phyloP scores from a whole-genome alignment of 345 rosid genomes.

The Brassica napus region Da-Ae NC_063450.1:31996001-31996500 shows the following conservation, averaged over 20 bases:
- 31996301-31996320: constrained; percentile 78
- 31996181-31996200: constrained; percentile 97
- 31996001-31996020: constrained; percentile 97
- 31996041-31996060: constrained; percentile 88
- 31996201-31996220: constrained; percentile 95
- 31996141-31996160: not conserved
- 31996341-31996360: not conserved
- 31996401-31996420: constrained; percentile 95
- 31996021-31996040: constrained; percentile 99
- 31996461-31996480: constrained; percentile 99
- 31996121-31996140: not conserved
- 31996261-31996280: constrained; percentile 95
- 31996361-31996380: not conserved
- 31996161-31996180: constrained; percentile 7
- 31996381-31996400: constrained; percentile 43
- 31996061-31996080: constrained; percentile 85
- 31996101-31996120: not conserved
- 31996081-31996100: constrained; percentile 79
- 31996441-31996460: constrained; percentile 93
- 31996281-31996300: constrained; percentile 98
- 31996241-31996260: constrained; percentile 98
- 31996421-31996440: constrained; percentile 88
- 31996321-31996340: not conserved
- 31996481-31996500: constrained; percentile 88
- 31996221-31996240: constrained; percentile 96